phyloP scores from a whole-genome alignment of 2,329 filamentous ascomycete genomes.

The Nemania sp. region DNA sequence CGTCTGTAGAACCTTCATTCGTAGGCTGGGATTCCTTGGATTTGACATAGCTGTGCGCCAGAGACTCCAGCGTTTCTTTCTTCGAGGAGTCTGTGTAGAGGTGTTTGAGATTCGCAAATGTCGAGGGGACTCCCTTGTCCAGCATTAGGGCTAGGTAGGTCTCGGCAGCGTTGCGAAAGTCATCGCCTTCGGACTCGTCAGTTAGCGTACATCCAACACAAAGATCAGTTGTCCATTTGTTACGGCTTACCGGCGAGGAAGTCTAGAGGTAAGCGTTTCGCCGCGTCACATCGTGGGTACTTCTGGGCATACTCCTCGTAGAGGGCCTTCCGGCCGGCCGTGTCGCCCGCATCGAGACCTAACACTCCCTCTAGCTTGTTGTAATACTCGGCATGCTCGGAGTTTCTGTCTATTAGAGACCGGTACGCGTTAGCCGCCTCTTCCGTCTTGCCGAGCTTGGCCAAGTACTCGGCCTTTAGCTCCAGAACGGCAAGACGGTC shows the following conservation, averaged over 20 bases:
- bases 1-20: constrained; percentile 49
- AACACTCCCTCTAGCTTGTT: constrained; percentile 72
- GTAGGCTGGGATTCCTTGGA: constrained; percentile 49
- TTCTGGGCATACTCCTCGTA: constrained; percentile 83
- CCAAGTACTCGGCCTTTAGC: constrained; percentile 79
- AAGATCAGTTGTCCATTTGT: not conserved
- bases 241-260: constrained; percentile 70
- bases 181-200: constrained; percentile 59
- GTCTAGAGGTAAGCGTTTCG: constrained; percentile 83
- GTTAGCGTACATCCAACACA: not conserved
- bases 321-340: constrained; percentile 68
- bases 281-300: constrained; percentile 80
- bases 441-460: constrained; percentile 73
- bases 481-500: constrained; percentile 88
- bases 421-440: constrained; percentile 84
- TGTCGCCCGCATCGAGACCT: constrained; percentile 62
- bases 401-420: constrained; percentile 80
- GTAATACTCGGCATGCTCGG: constrained; percentile 87
- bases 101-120: constrained; percentile 95
- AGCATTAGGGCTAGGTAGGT: constrained; percentile 82
- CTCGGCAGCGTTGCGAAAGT: constrained; percentile 77
- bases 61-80: constrained; percentile 70
- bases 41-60: constrained; percentile 78
- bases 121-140: constrained; percentile 89
- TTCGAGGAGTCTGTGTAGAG: constrained; percentile 81